Evolutionary conservation across 2,329 filamentous ascomycete genomes (phyloP).

Genomic region (Myriosclerotinia scirpicola): DNA sequence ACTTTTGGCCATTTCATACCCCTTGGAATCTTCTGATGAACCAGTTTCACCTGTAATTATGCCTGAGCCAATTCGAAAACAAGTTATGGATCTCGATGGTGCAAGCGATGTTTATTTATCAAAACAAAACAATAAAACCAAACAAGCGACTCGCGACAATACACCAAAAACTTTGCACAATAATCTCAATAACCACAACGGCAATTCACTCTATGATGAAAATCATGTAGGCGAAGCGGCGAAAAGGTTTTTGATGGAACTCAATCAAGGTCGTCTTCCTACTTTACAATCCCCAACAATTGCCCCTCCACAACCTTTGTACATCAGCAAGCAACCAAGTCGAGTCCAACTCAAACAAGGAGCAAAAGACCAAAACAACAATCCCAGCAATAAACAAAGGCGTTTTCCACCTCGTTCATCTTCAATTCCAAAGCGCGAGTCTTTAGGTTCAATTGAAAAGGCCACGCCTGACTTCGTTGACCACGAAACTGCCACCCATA

Average conservation of each 20-base stretch:
- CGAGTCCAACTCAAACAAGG: slow-evolving; percentile 24
- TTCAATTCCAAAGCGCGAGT: slow-evolving; percentile 13
- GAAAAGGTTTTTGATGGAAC: slow-evolving; percentile 18
- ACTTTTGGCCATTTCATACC: neutral
- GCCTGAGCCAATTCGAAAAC: neutral
- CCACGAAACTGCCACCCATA: neutral
- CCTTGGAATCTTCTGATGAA: neutral
- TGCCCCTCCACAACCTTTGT: slow-evolving; percentile 27
- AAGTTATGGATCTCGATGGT: slow-evolving; percentile 16
- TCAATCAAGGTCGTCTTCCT: slow-evolving; percentile 21
- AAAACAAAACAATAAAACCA: neutral
- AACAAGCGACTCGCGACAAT: slow-evolving; percentile 18
- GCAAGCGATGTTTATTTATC: slow-evolving; percentile 18
- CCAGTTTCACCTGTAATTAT: neutral
- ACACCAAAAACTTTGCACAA: slow-evolving; percentile 5
- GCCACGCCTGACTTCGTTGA: neutral
- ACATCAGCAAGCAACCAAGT: slow-evolving; percentile 30
- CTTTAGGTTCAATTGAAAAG: slow-evolving; percentile 1
- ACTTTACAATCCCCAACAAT: slow-evolving; percentile 19
- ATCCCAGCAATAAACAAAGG: slow-evolving; percentile 18
- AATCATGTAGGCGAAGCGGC: slow-evolving; percentile 2
- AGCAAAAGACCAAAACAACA: slow-evolving; percentile 20
- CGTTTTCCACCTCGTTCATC: slow-evolving; percentile 17
- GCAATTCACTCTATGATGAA: slow-evolving; percentile 3
- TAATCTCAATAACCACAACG: neutral